Evolutionary conservation across 202 grass and related monocot genomes (phyloP).

Genomic region (Brachypodium distachyon): DNA sequence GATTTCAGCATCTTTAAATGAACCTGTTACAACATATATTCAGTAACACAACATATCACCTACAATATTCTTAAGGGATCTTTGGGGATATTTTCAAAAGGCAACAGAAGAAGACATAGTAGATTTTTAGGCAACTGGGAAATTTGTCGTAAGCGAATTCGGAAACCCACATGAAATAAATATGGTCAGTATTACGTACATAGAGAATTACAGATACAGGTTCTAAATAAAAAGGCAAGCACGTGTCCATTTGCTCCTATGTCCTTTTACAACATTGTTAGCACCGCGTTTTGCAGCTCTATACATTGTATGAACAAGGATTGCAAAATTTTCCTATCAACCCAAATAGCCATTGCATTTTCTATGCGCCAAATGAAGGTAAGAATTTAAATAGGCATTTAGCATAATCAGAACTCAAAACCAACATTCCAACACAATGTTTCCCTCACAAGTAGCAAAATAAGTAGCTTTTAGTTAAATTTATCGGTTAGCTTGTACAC

Average conservation of each 20-base stretch:
- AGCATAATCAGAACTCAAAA: background rate
- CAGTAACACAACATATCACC: background rate
- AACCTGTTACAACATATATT: constrained; percentile 23
- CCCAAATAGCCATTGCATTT: background rate
- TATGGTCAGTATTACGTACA: no score
- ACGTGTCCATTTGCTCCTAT: background rate
- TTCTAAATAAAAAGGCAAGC: no score
- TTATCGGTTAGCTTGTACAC: no score
- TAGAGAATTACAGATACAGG: no score
- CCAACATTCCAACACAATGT: background rate
- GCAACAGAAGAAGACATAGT: background rate
- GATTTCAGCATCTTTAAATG: constrained; percentile 30
- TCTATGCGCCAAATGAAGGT: background rate
- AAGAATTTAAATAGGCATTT: background rate
- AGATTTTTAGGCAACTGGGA: background rate
- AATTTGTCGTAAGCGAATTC: no score
- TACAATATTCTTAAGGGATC: background rate
- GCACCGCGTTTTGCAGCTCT: background rate
- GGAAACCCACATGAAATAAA: no score
- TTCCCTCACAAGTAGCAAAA: background rate
- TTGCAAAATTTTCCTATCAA: background rate
- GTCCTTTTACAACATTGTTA: background rate
- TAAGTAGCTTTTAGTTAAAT: no score
- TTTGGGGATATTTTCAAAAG: background rate
- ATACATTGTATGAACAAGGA: background rate